Evolutionary conservation across 139 green algal genomes (phyloP).

Genomic region (Asterochloris erici): DNA sequence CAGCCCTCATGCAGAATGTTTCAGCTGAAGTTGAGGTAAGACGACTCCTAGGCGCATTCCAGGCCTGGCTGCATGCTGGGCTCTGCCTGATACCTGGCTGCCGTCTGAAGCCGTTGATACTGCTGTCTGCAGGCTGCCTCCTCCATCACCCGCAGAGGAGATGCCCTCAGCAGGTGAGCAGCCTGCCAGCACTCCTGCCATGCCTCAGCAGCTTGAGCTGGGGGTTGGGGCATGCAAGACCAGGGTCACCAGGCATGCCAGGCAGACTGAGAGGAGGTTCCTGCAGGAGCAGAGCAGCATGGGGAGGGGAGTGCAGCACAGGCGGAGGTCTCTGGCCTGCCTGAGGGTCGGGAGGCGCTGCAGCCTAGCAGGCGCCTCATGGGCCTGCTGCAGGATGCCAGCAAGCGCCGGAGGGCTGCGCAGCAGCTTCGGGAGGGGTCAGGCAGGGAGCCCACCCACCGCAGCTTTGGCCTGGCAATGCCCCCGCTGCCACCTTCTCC

Average conservation of each 20-base stretch:
- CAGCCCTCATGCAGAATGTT: no score
- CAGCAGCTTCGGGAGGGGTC: not conserved
- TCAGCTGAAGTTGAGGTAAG: no score
- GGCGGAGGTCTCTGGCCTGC: not conserved
- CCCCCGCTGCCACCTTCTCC: not conserved
- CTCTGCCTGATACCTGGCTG: no score
- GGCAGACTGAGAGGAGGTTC: not conserved
- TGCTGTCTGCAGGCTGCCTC: no score
- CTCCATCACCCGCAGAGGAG: not conserved
- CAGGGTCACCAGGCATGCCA: not conserved
- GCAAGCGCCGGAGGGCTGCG: not conserved
- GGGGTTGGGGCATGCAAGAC: not conserved
- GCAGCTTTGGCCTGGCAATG: not conserved
- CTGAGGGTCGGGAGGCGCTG: not conserved
- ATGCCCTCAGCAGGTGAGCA: not conserved
- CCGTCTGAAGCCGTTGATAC: no score
- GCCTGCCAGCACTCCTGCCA: not conserved
- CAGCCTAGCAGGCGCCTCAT: not conserved
- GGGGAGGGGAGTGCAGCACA: no score
- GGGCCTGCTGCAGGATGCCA: conserved; percentile 7
- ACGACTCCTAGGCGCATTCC: no score
- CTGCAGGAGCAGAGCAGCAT: not conserved
- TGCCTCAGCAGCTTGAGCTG: not conserved
- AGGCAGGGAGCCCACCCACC: conserved; percentile 1
- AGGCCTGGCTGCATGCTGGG: no score